Conservation (phyloP, 352 stramenopile species). For the Phytophthora capsici region DNA sequence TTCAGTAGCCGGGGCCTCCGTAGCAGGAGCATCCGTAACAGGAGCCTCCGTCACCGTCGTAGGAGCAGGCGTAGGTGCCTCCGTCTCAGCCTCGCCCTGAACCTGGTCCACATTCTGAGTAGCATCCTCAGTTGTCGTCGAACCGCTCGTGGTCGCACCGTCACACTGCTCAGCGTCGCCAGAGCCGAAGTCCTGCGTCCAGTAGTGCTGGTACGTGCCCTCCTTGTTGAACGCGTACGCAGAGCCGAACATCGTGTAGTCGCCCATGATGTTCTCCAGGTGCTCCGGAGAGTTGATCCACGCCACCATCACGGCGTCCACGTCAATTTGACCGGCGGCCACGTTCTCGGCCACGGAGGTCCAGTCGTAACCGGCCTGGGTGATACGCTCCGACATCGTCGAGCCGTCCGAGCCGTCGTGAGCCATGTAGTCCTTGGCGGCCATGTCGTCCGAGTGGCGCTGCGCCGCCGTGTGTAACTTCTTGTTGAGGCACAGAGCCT, state of each 20-base stretch:
- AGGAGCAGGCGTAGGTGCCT: conserved; percentile 8
- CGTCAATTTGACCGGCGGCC: conserved; percentile 36
- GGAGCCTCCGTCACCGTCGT: conserved; percentile 19
- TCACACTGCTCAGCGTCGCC: conserved; percentile 39
- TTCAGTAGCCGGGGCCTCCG: background rate
- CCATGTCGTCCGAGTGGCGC: conserved; percentile 50
- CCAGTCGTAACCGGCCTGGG: conserved; percentile 48
- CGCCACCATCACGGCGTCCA: conserved; percentile 43
- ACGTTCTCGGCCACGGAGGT: conserved; percentile 46
- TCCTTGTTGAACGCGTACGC: conserved; percentile 40
- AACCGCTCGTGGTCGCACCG: conserved; percentile 9
- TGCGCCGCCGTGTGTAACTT: conserved; percentile 35
- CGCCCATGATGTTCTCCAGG: conserved; percentile 44
- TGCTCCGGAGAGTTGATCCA: conserved; percentile 49
- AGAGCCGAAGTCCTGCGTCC: conserved; percentile 68
- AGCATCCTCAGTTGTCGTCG: conserved; percentile 16
- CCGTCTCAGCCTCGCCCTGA: conserved; percentile 20
- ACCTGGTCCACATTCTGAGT: conserved; percentile 25
- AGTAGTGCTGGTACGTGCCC: conserved; percentile 53
- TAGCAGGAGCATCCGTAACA: background rate
- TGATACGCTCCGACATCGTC: conserved; percentile 47
- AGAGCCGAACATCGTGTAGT: conserved; percentile 49
- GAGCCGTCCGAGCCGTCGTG: conserved; percentile 52
- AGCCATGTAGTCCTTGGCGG: conserved; percentile 52
- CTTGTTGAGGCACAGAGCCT: conserved; percentile 46